A percentile compares a stretch with the other conserved stretches of the same genome.
Conservation (phyloP, 352 stramenopile genomes). For the Blastocystis sp. region DNA sequence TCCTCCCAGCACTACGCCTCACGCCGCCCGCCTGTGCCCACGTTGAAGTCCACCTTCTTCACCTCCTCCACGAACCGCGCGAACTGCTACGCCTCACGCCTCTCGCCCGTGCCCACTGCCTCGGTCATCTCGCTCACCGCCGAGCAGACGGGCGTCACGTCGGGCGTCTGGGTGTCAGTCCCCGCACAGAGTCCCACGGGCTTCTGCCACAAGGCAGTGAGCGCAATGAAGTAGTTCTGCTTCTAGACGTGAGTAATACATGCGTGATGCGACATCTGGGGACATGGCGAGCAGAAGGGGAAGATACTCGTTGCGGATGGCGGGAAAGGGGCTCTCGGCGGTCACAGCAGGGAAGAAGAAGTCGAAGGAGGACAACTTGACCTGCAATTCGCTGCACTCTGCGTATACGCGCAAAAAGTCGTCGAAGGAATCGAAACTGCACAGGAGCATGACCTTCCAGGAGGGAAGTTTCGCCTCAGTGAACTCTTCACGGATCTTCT, state of each 20-base stretch:
- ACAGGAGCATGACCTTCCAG: neutral
- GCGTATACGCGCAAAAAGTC: neutral
- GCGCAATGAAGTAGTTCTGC: slow-evolving; percentile 2
- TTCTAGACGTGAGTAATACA: neutral
- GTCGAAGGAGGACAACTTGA: neutral
- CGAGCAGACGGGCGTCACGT: neutral
- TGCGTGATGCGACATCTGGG: neutral
- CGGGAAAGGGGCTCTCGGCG: neutral
- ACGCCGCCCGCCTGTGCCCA: neutral
- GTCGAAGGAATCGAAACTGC: neutral
- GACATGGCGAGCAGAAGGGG: neutral
- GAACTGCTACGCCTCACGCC: slow-evolving; percentile 18
- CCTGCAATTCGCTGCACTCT: too few species aligned
- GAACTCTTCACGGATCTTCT: neutral
- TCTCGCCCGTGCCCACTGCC: neutral
- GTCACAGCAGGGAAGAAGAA: neutral
- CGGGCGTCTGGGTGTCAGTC: too few species aligned
- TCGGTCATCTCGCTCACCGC: slow-evolving; percentile 1
- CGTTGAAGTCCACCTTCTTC: neutral
- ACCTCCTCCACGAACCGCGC: slow-evolving; percentile 4
- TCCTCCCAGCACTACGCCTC: slow-evolving; percentile 47
- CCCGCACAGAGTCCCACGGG: neutral
- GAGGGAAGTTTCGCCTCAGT: neutral
- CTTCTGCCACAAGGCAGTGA: slow-evolving; percentile 34
- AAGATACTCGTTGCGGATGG: neutral